phyloP scores from a whole-genome alignment of 805 yeast genomes.

The Starmera dryadoides region DNA sequence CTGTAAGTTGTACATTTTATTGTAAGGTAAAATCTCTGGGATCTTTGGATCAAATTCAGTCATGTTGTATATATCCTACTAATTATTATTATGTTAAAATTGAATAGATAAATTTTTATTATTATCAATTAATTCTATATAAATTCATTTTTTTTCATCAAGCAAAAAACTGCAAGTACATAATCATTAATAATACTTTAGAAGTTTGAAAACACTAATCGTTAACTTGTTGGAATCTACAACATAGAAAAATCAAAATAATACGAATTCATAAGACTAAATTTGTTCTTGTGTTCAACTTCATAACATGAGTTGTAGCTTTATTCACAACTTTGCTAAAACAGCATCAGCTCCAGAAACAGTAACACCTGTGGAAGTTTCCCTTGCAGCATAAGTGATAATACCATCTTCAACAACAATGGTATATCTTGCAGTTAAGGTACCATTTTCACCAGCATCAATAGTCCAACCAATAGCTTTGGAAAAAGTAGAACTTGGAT shows the following conservation, averaged over 20 bases:
- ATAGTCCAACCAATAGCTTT: slow-evolving; percentile 49
- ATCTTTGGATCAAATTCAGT: slow-evolving; percentile 31
- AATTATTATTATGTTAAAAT: too few species aligned
- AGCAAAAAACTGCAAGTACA: too few species aligned
- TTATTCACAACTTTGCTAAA: slow-evolving; percentile 17
- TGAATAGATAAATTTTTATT: too few species aligned
- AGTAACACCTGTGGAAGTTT: slow-evolving; percentile 17
- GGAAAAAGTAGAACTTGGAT: slow-evolving; percentile 56
- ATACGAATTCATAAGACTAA: too few species aligned
- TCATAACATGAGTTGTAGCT: not conserved
- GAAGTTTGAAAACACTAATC: too few species aligned
- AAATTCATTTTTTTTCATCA: too few species aligned
- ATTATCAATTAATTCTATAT: too few species aligned
- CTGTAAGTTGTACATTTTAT: slow-evolving; percentile 59
- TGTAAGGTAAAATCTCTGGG: slow-evolving; percentile 56
- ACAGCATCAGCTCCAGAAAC: slow-evolving; percentile 22
- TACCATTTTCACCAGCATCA: slow-evolving; percentile 47
- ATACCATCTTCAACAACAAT: slow-evolving; percentile 55
- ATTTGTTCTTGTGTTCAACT: too few species aligned
- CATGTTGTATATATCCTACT: not conserved
- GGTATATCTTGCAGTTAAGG: slow-evolving; percentile 67
- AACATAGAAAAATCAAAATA: too few species aligned
- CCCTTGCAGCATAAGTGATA: slow-evolving; percentile 38
- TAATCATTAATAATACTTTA: too few species aligned
- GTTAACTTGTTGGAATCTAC: too few species aligned